phyloP scores from a whole-genome alignment of 306 rosid species.

The Gleditsia sinensis region DNA sequence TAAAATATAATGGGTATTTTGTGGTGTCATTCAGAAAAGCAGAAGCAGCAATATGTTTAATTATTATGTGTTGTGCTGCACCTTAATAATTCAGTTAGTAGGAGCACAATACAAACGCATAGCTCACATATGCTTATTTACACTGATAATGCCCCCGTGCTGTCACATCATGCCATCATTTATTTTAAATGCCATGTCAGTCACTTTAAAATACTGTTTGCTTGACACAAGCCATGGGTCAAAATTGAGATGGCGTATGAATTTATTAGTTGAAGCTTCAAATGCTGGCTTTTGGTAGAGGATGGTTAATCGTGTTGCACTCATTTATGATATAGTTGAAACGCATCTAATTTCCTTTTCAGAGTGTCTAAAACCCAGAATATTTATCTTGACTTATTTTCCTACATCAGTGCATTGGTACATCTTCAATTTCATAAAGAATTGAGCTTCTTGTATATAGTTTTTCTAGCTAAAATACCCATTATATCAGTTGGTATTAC shows the following conservation, averaged over 20 bases:
- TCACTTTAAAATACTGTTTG: background rate
- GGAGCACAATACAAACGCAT: conserved; percentile 9
- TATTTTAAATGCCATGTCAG: conserved; percentile 3
- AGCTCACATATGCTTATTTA: background rate
- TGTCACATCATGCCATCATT: background rate
- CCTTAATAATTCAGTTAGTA: conserved; percentile 17
- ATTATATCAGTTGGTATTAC: conserved; percentile 4
- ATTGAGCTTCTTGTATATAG: conserved; percentile 6
- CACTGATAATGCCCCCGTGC: background rate
- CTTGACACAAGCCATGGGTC: conserved; percentile 16
- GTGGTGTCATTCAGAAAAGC: conserved; percentile 18
- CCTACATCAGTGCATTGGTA: no score
- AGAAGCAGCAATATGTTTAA: background rate
- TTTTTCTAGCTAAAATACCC: background rate
- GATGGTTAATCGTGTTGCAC: conserved; percentile 11
- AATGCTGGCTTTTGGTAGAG: conserved; percentile 9
- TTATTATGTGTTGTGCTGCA: background rate
- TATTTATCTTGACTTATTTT: background rate
- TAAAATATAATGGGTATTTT: background rate
- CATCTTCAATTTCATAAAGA: background rate
- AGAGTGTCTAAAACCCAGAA: background rate
- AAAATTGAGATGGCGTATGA: conserved; percentile 7
- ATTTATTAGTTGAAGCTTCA: conserved; percentile 16
- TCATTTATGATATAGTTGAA: conserved; percentile 20
- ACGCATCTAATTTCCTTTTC: background rate